A percentile compares a stretch with the other conserved stretches of the same genome.
Evolutionary conservation across 352 stramenopile species (phyloP).

Genomic region (Phytopythium kandeliae): DNA sequence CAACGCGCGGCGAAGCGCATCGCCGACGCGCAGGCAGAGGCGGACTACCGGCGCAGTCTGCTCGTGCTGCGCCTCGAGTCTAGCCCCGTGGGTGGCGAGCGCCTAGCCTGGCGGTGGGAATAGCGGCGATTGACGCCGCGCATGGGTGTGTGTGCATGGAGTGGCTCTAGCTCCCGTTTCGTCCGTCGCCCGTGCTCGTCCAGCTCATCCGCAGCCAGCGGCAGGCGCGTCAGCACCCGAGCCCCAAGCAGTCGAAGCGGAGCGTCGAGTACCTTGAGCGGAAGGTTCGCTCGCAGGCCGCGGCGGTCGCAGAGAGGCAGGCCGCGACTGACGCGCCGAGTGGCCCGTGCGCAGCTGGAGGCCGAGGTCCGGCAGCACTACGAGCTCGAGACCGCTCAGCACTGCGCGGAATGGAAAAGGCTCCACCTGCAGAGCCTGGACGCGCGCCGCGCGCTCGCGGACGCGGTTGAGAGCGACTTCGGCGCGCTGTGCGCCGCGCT

Average conservation of each 20-base stretch:
- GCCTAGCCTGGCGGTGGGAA: too few relatives aligned
- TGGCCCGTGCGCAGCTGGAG: slow-evolving; percentile 26
- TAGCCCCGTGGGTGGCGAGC: slow-evolving; percentile 19
- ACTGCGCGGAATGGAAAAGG: slow-evolving; percentile 45
- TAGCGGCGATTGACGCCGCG: too few relatives aligned
- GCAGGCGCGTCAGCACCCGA: slow-evolving; percentile 12
- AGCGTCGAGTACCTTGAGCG: slow-evolving; percentile 44
- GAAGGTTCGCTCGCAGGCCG: slow-evolving; percentile 19
- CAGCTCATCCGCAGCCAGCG: slow-evolving; percentile 37
- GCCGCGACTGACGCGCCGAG: background rate
- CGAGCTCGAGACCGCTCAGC: slow-evolving; percentile 40
- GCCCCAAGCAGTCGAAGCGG: slow-evolving; percentile 22
- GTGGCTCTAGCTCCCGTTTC: slow-evolving; percentile 32
- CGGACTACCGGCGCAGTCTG: slow-evolving; percentile 22
- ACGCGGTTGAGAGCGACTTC: slow-evolving; percentile 25
- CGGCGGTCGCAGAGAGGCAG: background rate
- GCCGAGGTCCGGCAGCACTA: slow-evolving; percentile 55
- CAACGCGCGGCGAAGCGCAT: background rate
- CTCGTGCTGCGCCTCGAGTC: slow-evolving; percentile 47
- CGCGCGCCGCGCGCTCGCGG: slow-evolving; percentile 11
- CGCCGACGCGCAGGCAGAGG: background rate
- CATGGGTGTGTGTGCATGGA: background rate
- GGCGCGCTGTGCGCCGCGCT: slow-evolving; percentile 19
- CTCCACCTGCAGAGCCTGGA: slow-evolving; percentile 31
- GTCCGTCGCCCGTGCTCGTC: slow-evolving; percentile 41